phyloP scores from a whole-genome alignment of 2,329 filamentous ascomycete genomes.

The Aquanectria penicillioides region DNA sequence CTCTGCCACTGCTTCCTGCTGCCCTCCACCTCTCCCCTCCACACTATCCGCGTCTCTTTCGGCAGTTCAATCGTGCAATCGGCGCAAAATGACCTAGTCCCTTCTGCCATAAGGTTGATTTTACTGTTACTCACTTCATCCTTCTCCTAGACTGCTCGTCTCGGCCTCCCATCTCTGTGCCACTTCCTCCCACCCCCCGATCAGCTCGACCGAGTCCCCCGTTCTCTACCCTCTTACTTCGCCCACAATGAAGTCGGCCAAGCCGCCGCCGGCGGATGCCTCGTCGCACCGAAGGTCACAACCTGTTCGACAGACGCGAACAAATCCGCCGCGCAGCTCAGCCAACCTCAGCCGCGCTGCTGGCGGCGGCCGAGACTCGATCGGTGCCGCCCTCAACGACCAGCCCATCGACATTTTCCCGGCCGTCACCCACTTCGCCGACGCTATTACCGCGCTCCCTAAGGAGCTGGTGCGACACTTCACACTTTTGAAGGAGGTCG shows the following conservation, averaged over 20 bases:
- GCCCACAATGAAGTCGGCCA: constrained; percentile 65
- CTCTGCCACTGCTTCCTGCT: constrained; percentile 36
- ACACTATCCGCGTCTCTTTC: constrained; percentile 28
- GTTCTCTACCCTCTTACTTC: constrained; percentile 42
- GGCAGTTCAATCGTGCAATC: constrained; percentile 27
- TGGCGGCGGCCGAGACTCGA: constrained; percentile 56
- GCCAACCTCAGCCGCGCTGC: constrained; percentile 57
- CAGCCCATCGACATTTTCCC: constrained; percentile 75
- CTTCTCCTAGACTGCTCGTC: constrained; percentile 15
- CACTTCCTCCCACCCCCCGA: constrained; percentile 36
- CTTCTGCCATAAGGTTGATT: constrained; percentile 30
- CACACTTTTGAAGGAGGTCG: constrained; percentile 95
- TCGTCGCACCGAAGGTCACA: constrained; percentile 68
- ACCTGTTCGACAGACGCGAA: constrained; percentile 72
- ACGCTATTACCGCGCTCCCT: constrained; percentile 90
- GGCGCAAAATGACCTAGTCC: constrained; percentile 39
- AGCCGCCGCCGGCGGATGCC: constrained; percentile 54
- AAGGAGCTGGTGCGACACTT: constrained; percentile 97
- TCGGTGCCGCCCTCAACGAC: constrained; percentile 57
- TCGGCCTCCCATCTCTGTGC: constrained; percentile 28
- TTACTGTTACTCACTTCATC: constrained; percentile 33
- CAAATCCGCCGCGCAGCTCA: constrained; percentile 68
- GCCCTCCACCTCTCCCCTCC: constrained; percentile 34
- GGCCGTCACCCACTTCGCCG: constrained; percentile 81
- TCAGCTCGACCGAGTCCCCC: constrained; percentile 33